Evolutionary conservation across 257 asterid species (phyloP).

Genomic region (Penstemon newberryi): DNA sequence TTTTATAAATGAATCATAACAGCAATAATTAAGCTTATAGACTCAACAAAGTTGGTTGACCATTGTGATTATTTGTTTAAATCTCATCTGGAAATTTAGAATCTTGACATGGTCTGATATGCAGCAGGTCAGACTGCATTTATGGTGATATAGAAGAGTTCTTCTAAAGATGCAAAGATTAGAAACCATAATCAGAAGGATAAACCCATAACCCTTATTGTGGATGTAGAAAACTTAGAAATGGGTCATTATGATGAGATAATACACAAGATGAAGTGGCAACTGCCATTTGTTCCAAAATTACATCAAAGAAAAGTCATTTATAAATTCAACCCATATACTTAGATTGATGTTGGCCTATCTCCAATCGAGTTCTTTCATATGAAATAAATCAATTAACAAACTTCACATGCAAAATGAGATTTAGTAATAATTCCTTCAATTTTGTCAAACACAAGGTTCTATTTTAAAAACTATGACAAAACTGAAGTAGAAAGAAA

Average conservation of each 20-base stretch:
- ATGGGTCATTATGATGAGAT: not conserved
- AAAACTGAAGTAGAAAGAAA: not conserved
- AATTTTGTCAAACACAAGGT: no score
- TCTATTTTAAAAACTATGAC: not conserved
- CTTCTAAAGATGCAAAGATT: not conserved
- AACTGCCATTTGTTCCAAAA: not conserved
- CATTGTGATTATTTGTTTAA: not conserved
- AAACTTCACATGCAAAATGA: not conserved
- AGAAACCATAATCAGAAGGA: not conserved
- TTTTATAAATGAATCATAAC: not conserved
- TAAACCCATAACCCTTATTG: not conserved
- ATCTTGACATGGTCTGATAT: not conserved
- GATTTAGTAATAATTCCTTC: not conserved
- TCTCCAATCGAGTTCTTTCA: not conserved
- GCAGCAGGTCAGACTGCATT: not conserved
- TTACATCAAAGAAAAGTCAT: not conserved
- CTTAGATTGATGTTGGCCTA: not conserved
- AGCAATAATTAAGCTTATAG: not conserved
- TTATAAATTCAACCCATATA: constrained; percentile 2
- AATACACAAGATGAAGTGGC: not conserved
- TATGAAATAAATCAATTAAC: not conserved
- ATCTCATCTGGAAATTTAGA: constrained; percentile 1
- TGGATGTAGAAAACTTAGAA: not conserved
- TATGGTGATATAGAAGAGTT: not conserved
- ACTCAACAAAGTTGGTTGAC: no score